phyloP scores from a whole-genome alignment of 208 protist species.

The Willaertia magna region DNA sequence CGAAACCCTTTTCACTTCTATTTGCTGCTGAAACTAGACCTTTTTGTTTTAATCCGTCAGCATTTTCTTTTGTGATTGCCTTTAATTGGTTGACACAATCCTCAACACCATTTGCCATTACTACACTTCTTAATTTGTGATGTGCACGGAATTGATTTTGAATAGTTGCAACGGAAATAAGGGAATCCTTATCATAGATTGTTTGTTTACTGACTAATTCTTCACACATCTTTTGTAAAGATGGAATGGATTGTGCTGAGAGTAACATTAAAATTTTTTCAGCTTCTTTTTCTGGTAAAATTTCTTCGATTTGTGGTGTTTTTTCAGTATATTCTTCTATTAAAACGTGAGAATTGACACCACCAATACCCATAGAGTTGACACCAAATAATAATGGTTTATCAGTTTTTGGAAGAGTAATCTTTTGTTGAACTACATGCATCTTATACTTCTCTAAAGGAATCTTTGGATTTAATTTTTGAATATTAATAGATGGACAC shows the following conservation, averaged over 20 bases:
- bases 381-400: conserved; percentile 15
- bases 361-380: conserved; percentile 29
- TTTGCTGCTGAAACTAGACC: not conserved
- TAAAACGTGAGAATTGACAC: conserved; percentile 32
- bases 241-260: not conserved
- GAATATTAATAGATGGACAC: not conserved
- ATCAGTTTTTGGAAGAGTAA: not conserved
- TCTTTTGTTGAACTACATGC: not conserved
- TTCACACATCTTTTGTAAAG: not conserved
- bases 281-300: not conserved
- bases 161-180: not conserved
- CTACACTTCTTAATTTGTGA: not conserved
- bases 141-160: not conserved
- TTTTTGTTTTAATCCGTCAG: not conserved
- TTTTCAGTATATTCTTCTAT: conserved; percentile 2
- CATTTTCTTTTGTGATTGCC: not conserved
- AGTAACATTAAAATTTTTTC: not conserved
- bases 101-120: not conserved
- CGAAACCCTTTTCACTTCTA: not conserved
- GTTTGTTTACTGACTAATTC: not conserved
- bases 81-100: not conserved
- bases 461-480: conserved; percentile 8
- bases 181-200: not conserved
- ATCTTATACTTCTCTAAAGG: not conserved
- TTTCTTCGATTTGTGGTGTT: not conserved